Conservation (phyloP, 352 stramenopile species). For the Phytopythium oedochilum region DNA sequence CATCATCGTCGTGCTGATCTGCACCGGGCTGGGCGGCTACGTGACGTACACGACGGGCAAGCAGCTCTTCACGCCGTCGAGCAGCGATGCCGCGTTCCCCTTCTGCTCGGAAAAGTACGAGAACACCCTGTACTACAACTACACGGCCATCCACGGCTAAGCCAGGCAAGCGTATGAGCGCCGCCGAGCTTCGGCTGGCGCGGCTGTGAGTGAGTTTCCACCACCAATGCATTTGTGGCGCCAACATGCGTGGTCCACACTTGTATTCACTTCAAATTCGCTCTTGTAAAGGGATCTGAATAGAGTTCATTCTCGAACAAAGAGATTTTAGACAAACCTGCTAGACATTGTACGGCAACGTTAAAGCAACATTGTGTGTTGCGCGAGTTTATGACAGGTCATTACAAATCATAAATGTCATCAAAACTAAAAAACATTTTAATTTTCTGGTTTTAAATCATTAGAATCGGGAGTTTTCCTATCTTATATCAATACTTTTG, state of each 20-base stretch:
- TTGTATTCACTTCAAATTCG: background rate
- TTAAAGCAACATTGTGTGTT: too few relatives aligned
- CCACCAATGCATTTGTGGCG: too few relatives aligned
- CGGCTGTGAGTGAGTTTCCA: too few relatives aligned
- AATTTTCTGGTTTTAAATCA: too few relatives aligned
- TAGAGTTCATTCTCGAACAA: too few relatives aligned
- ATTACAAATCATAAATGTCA: too few relatives aligned
- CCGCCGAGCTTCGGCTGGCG: background rate
- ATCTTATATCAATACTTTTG: too few relatives aligned
- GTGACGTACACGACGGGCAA: constrained; percentile 34
- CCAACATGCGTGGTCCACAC: background rate
- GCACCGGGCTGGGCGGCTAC: background rate
- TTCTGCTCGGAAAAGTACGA: constrained; percentile 46
- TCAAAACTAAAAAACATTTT: too few relatives aligned
- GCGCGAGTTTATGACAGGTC: too few relatives aligned
- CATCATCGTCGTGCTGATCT: background rate
- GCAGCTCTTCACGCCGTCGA: constrained; percentile 24
- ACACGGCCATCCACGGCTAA: constrained; percentile 19
- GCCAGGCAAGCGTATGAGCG: background rate
- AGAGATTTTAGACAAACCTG: too few relatives aligned
- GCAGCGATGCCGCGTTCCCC: constrained; percentile 30
- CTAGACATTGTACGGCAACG: too few relatives aligned
- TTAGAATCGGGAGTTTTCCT: too few relatives aligned
- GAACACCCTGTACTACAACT: constrained; percentile 45
- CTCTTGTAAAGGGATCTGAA: background rate